Evolutionary conservation across 1,284 basidiomycete species (phyloP), one percentile per base, ranked within the genome.

Genomic region (Ganoderma meredithae): DNA sequence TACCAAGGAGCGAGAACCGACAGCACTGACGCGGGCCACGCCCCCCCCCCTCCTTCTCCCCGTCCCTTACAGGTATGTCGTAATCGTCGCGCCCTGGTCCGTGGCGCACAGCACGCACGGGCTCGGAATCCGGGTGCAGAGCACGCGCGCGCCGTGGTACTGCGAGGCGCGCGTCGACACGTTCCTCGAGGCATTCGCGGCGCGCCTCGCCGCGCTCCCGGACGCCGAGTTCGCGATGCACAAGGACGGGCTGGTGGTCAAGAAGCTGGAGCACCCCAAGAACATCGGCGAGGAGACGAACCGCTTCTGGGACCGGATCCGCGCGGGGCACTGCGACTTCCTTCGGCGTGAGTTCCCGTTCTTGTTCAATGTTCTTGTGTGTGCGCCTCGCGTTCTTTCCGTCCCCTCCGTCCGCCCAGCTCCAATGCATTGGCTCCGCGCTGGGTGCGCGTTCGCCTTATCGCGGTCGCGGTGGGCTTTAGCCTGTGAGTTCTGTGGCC

Each of bases 181-280:
- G 2, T 79, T 79, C 71, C 63, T 78, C 6, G 67, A 67, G 59
- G 62, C 65, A 1, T 75, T 75, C 64, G 72, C 73, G 10, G 68
- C 64, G n/a, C 62, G 41, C 2, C 70, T 79, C 22, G 71, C 70
- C 9, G 58, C 22, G 17, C 70, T 78, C 65, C n/a, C 73, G 7
- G 64, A 56, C 0, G 73, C 69, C 1, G 71, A 71, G 25, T 73
- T 78, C 65, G 66, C 63, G 43, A 59, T 59, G 36, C 66, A 76
- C 68, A 77, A 78, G 67, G 71, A 75, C 41, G 77, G 76, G 6
- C 73, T 79, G n/a, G 59, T 76, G 60, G 70, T 75, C 41, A 76
- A 74, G 69, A 69, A 71, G 41, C 71, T 76, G 27, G 76, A 78
- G 71, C 65, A 70, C 31, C 64, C 65, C 25, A 78, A 77, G 73